Percentiles rank a stretch among this genome's conserved stretches.
Evolutionary conservation across 176 grass and related monocot species (phyloP).

Genomic region (Oryza meyeriana): DNA sequence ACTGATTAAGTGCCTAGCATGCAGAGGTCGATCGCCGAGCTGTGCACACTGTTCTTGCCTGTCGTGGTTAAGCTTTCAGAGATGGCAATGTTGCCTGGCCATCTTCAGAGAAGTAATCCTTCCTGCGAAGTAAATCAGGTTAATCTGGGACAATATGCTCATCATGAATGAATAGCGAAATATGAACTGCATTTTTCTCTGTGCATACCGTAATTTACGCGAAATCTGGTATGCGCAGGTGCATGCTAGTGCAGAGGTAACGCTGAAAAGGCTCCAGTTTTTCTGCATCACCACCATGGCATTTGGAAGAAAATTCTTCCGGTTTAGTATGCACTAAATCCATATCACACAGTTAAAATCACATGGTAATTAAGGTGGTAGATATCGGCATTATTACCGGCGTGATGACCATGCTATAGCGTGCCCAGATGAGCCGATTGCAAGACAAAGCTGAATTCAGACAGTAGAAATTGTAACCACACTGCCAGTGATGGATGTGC

Average conservation of each 20-base stretch:
- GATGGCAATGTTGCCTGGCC: too few relatives aligned
- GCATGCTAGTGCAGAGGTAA: slow-evolving; percentile 46
- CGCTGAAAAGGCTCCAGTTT: slow-evolving; percentile 72
- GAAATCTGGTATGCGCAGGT: slow-evolving; percentile 55
- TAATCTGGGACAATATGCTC: too few relatives aligned
- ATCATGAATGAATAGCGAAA: too few relatives aligned
- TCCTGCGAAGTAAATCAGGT: too few relatives aligned
- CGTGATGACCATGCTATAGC: slow-evolving; percentile 53
- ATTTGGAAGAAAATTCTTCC: neutral
- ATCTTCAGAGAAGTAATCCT: too few relatives aligned
- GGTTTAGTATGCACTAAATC: neutral
- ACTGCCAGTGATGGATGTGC: neutral
- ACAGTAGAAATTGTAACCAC: neutral
- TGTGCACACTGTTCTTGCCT: too few relatives aligned
- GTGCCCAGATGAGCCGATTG: slow-evolving; percentile 51
- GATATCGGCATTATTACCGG: slow-evolving; percentile 41
- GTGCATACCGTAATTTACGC: slow-evolving; percentile 49
- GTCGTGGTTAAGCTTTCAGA: too few relatives aligned
- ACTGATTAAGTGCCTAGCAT: too few relatives aligned
- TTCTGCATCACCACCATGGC: slow-evolving; percentile 33
- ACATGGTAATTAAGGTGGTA: neutral
- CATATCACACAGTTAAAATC: neutral
- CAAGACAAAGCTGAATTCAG: slow-evolving; percentile 41
- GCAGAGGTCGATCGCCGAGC: too few relatives aligned
- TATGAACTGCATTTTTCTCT: neutral